Conservation (phyloP, 495 filamentous ascomycete genomes). For the Aspergillus incahuasiensis region DNA sequence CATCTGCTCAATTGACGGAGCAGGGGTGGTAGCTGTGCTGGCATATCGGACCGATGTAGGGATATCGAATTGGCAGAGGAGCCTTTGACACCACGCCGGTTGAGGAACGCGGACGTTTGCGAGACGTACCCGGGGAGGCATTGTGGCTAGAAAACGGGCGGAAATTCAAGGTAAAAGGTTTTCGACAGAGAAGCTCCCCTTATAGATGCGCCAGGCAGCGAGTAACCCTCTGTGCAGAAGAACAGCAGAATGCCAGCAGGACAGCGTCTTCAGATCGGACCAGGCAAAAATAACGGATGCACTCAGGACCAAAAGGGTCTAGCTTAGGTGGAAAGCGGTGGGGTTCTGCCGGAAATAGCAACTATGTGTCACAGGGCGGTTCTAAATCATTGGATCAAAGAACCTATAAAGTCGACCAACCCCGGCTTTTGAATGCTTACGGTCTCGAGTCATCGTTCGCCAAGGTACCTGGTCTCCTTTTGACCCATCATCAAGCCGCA, state of each 20-base stretch:
- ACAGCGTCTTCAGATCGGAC: conserved; percentile 1
- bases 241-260: conserved; percentile 13
- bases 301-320: conserved; percentile 21
- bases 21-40: conserved; percentile 40
- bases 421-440: neutral
- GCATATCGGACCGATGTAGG: conserved; percentile 27
- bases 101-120: conserved; percentile 23
- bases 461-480: neutral
- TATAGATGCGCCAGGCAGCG: neutral
- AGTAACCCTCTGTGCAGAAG: neutral
- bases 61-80: conserved; percentile 35
- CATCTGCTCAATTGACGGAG: conserved; percentile 50
- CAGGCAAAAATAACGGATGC: conserved; percentile 17
- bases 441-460: neutral
- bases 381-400: conserved; percentile 1
- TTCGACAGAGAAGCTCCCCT: neutral
- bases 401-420: conserved; percentile 2
- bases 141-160: conserved; percentile 21
- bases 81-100: conserved; percentile 30
- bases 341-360: conserved; percentile 21
- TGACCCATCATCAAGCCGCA: neutral
- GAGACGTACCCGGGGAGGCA: conserved; percentile 46
- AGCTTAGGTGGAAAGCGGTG: conserved; percentile 18
- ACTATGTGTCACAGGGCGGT: conserved; percentile 11
- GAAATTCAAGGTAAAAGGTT: conserved; percentile 1